Evolutionary conservation across 176 grass and related monocot genomes (phyloP).

Genomic region (Triticum monococcum): DNA sequence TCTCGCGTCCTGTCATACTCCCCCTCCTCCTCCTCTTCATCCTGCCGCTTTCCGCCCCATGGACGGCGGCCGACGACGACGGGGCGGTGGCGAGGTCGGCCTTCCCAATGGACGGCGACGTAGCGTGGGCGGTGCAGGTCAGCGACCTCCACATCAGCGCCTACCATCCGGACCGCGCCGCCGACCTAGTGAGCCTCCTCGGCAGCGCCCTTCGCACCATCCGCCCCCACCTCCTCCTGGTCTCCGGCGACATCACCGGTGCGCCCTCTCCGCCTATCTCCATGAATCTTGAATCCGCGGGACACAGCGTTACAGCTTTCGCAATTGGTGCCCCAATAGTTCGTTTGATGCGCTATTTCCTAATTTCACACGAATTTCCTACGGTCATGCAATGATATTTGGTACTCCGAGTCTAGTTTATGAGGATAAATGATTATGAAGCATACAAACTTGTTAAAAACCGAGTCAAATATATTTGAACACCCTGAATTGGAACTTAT

Average conservation of each 20-base stretch:
- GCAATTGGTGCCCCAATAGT: not conserved
- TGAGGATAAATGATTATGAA: not conserved
- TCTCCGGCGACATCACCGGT: constrained; percentile 93
- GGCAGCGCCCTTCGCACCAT: constrained; percentile 49
- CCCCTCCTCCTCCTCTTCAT: not conserved
- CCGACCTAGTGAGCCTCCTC: constrained; percentile 57
- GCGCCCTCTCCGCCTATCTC: constrained; percentile 1
- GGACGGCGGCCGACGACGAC: constrained; percentile 20
- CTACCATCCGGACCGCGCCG: constrained; percentile 61
- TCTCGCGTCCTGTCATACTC: not conserved
- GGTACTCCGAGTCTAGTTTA: not conserved
- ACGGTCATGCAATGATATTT: not conserved
- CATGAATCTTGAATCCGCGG: not conserved
- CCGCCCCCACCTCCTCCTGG: constrained; percentile 69
- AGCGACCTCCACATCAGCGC: constrained; percentile 82
- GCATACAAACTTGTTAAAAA: not conserved
- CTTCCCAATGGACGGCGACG: constrained; percentile 71
- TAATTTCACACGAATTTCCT: not conserved
- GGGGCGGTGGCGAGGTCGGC: constrained; percentile 49
- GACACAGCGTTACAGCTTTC: not conserved
- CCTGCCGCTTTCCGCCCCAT: not conserved
- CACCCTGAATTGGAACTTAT: not conserved
- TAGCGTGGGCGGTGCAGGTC: constrained; percentile 83
- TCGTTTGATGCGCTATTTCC: not conserved
- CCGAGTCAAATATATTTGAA: not conserved